A percentile compares a stretch with the other conserved stretches of the same genome.
Conservation (phyloP, 2,329 filamentous ascomycete species). For the Aspergillus costaricaensis region DNA sequence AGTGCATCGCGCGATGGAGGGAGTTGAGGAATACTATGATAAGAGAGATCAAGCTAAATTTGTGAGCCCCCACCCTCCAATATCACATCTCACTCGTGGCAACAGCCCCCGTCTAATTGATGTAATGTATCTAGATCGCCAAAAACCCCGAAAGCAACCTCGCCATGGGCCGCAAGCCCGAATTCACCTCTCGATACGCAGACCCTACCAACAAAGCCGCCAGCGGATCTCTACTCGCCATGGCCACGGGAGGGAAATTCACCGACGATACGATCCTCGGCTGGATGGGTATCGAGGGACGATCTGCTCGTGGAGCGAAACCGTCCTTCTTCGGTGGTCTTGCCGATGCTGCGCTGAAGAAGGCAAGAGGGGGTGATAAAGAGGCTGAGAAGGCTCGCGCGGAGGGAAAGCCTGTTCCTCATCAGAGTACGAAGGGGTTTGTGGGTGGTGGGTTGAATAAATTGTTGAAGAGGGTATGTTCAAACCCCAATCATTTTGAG, state of each 20-base stretch:
- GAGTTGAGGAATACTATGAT: slow-evolving; percentile 55
- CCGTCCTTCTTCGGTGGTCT: background rate
- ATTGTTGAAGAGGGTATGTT: slow-evolving; percentile 33
- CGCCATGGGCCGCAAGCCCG: slow-evolving; percentile 31
- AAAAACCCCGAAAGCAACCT: slow-evolving; percentile 48
- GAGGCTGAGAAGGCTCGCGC: too few relatives aligned
- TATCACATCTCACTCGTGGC: background rate
- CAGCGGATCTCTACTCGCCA: slow-evolving; percentile 49
- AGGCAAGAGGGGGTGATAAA: too few relatives aligned
- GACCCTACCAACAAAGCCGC: slow-evolving; percentile 56
- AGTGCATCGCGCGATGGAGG: slow-evolving; percentile 23
- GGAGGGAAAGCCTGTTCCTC: too few relatives aligned
- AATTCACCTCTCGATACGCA: slow-evolving; percentile 52
- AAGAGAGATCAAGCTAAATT: slow-evolving; percentile 51
- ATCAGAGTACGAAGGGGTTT: background rate
- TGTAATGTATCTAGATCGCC: slow-evolving; percentile 23
- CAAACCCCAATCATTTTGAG: background rate
- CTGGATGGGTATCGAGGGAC: slow-evolving; percentile 4
- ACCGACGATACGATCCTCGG: slow-evolving; percentile 19
- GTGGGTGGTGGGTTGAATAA: slow-evolving; percentile 22
- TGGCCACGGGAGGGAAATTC: slow-evolving; percentile 51
- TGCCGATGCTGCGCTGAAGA: too few relatives aligned
- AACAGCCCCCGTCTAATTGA: background rate
- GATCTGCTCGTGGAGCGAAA: background rate
- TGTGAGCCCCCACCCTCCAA: slow-evolving; percentile 29